These are phyloP conservation scores for Elaeis guineensis DNA, from an alignment of 176 grass and related monocot genomes.

Conservation along the genomic window DNA sequence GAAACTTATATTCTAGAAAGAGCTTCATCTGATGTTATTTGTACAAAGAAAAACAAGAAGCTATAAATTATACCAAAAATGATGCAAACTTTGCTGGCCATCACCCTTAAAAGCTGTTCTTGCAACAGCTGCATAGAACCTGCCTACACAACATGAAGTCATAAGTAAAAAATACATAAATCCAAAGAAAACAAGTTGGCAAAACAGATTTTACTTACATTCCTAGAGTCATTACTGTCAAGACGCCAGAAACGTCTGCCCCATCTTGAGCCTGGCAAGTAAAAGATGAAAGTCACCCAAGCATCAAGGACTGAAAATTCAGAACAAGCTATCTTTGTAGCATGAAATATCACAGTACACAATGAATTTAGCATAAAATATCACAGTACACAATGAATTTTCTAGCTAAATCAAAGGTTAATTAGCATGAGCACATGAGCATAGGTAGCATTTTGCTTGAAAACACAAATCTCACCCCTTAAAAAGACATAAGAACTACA, in stretches of 20 bases:
- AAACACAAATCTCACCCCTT: too few relatives aligned
- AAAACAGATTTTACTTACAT: slow-evolving; percentile 63
- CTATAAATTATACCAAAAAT: slow-evolving; percentile 64
- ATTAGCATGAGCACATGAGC: too few relatives aligned
- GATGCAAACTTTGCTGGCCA: slow-evolving; percentile 82
- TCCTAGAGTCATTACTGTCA: slow-evolving; percentile 96
- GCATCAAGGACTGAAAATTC: too few relatives aligned
- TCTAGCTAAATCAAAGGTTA: not conserved
- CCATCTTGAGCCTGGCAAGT: slow-evolving; percentile 68
- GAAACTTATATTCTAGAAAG: too few relatives aligned
- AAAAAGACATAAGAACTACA: too few relatives aligned
- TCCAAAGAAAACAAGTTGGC: slow-evolving; percentile 9
- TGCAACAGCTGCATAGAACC: slow-evolving; percentile 95
- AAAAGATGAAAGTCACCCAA: not conserved
- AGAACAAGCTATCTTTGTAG: too few relatives aligned
- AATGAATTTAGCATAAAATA: not conserved
- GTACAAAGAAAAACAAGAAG: slow-evolving; percentile 1
- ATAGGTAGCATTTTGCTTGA: too few relatives aligned
- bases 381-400: not conserved
- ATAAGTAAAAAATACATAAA: slow-evolving; percentile 7
- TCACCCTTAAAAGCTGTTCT: slow-evolving; percentile 99
- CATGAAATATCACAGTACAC: not conserved
- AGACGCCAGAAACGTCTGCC: slow-evolving; percentile 75
- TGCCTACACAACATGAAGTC: slow-evolving; percentile 23
- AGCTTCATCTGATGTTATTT: too few relatives aligned